A percentile compares a stretch with the other conserved stretches of the same genome.
These are phyloP conservation scores for Glutinoglossum americanum DNA, from an alignment of 495 filamentous ascomycete species.

Conservation along the genomic window DNA sequence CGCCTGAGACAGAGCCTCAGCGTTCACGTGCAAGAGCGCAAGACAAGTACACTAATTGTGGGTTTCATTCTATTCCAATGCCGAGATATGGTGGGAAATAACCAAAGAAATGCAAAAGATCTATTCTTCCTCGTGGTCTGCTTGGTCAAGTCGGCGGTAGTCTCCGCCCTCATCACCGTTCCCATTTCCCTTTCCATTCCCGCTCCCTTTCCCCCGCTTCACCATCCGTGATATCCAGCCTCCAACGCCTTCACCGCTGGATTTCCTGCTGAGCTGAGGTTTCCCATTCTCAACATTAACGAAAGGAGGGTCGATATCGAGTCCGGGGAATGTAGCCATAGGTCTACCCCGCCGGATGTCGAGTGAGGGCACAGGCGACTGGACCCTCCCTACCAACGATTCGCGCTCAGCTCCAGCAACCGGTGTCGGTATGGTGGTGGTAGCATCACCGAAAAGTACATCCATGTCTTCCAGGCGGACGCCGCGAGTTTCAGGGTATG, in stretches of 20 bases:
- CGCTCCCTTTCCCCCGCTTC: slow-evolving; percentile 26
- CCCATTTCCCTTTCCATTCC: slow-evolving; percentile 13
- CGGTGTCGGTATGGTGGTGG: slow-evolving; percentile 52
- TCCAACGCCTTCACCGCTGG: slow-evolving; percentile 31
- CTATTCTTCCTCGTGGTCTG: slow-evolving; percentile 19
- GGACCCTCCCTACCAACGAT: slow-evolving; percentile 37
- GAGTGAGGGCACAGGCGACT: slow-evolving; percentile 59
- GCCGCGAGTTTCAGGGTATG: slow-evolving; percentile 91
- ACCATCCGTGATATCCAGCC: slow-evolving; percentile 52
- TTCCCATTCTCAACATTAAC: slow-evolving; percentile 27
- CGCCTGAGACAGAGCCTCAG: neutral
- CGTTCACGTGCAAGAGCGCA: neutral
- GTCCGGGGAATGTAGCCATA: slow-evolving; percentile 36
- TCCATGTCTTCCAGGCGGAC: slow-evolving; percentile 95
- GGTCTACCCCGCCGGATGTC: slow-evolving; percentile 37
- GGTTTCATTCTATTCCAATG: too few species aligned
- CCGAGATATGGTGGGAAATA: neutral
- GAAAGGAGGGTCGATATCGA: slow-evolving; percentile 50
- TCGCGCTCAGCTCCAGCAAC: slow-evolving; percentile 46
- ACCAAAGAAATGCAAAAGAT: neutral
- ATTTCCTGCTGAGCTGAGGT: slow-evolving; percentile 16
- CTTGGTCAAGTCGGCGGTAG: slow-evolving; percentile 45
- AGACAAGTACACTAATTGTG: neutral
- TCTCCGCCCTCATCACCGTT: slow-evolving; percentile 24
- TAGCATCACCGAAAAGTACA: slow-evolving; percentile 70